Base-by-base conservation (phyloP, 805 yeast species). In the Tetrapisispora taiwanensis region DNA sequence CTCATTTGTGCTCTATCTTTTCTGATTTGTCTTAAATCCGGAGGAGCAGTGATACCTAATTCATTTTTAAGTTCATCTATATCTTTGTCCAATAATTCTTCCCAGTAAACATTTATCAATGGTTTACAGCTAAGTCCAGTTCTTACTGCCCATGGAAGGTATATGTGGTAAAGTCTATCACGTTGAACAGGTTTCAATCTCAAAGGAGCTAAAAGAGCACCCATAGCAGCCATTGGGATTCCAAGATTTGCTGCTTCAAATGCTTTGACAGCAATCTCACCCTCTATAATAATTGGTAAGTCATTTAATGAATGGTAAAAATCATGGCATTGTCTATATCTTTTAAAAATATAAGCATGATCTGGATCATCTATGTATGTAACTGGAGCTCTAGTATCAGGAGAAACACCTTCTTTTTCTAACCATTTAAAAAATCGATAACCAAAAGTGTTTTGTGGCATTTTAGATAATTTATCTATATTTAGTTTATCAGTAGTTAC, bases 301-400 rank as follows among this genome's bases (percentile, higher is more conserved):
- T 94, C 90, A 0, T 94, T 83, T 26, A 92, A 72, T 1, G 97
- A 85, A 59, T 92, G 98, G 59, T 88, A 90, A 57, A 92, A 92
- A 59, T 92, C 98, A 58, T 92, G 98, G 59, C 96, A 89, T 60
- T 92, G 97, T 43, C 98, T 75, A 60, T 90, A 92, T 54, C 98
- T 70, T 61, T 87, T 94, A 70, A 80, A 87, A n/a, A 90, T 82
- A 58, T 82, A 92, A 0, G 96, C 96, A 52, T 86, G 75, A 55
- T 87, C 94, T 36, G 85, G 89, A 58, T 92, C 88, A 50, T 85
- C 89, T 36, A 92, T 86, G 63, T 77, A 92, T 48, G 77, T 78
- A 9, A 92, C 97, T 1, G 87, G 82, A 2, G 82, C 88, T 53
- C 98, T 72, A 0, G 95, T 89, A 59, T 92, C 98, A 1, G 97